Percentiles rank a stretch among this genome's conserved stretches.
These are phyloP conservation scores for Chaetomiaceae sp. DNA, from an alignment of 2,329 filamentous ascomycete genomes.

Conservation along the genomic window DNA sequence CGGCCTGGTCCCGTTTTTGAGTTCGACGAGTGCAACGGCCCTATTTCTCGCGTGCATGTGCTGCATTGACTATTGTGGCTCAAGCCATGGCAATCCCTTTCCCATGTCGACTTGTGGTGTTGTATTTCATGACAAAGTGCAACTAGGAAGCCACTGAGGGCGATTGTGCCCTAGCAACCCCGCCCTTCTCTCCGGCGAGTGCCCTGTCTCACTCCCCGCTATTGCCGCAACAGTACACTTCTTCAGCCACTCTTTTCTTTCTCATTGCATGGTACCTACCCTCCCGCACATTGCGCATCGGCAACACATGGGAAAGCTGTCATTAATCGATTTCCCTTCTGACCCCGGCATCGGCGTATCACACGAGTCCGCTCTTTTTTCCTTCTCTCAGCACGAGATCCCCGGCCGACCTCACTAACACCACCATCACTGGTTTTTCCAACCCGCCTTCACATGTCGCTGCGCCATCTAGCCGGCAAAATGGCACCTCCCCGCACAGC, in stretches of 20 bases:
- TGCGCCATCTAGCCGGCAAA: constrained; percentile 21
- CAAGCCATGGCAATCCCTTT: neutral
- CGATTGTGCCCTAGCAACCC: neutral
- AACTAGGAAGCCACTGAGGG: neutral
- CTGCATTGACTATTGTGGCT: neutral
- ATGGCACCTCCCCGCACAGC: constrained; percentile 42
- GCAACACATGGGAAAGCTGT: neutral
- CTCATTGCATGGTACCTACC: neutral
- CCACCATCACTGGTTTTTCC: neutral
- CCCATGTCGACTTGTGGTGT: neutral
- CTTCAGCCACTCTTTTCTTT: too few species aligned
- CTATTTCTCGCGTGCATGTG: neutral
- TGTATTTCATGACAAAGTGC: neutral
- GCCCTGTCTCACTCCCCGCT: neutral
- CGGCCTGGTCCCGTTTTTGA: neutral
- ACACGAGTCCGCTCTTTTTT: neutral
- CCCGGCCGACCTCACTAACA: neutral
- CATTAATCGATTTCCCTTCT: neutral
- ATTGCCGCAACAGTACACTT: neutral
- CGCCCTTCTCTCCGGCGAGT: neutral
- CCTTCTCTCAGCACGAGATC: neutral
- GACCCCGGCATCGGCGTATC: too few species aligned
- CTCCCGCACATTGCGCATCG: neutral
- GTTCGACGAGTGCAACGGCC: neutral
- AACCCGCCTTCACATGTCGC: constrained; percentile 1